phyloP scores from a whole-genome alignment of 345 rosid genomes.

The Citrus hindsii region DNA sequence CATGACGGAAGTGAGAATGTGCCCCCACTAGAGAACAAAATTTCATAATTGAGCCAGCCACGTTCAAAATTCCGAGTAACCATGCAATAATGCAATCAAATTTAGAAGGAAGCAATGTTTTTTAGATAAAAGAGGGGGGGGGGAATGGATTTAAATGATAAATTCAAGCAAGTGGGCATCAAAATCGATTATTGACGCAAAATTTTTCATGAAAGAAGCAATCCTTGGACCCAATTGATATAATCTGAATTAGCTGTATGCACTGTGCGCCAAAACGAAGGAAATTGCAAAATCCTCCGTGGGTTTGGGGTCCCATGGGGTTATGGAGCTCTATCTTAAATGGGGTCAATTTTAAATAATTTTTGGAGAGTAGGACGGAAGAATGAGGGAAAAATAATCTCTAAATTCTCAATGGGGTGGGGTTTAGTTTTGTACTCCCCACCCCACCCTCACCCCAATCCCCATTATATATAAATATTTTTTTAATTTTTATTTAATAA shows the following conservation, averaged over 20 bases:
- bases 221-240: background rate
- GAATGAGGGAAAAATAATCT: too few relatives aligned
- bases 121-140: too few relatives aligned
- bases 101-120: background rate
- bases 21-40: background rate
- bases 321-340: accelerated
- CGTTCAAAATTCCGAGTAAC: background rate
- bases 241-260: background rate
- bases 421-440: accelerated
- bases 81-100: background rate
- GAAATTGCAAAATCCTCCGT: accelerated
- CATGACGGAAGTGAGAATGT: background rate
- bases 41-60: background rate
- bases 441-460: too few relatives aligned
- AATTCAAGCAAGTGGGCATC: background rate
- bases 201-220: background rate
- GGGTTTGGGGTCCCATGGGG: too few relatives aligned
- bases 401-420: accelerated
- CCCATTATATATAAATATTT: too few relatives aligned
- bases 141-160: background rate
- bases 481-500: too few relatives aligned
- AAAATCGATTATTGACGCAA: background rate
- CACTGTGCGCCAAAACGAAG: background rate
- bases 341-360: too few relatives aligned
- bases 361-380: accelerated